Conservation (phyloP, 768 basidiomycete genomes). For the Sporobolomyces pararoseus region DNA sequence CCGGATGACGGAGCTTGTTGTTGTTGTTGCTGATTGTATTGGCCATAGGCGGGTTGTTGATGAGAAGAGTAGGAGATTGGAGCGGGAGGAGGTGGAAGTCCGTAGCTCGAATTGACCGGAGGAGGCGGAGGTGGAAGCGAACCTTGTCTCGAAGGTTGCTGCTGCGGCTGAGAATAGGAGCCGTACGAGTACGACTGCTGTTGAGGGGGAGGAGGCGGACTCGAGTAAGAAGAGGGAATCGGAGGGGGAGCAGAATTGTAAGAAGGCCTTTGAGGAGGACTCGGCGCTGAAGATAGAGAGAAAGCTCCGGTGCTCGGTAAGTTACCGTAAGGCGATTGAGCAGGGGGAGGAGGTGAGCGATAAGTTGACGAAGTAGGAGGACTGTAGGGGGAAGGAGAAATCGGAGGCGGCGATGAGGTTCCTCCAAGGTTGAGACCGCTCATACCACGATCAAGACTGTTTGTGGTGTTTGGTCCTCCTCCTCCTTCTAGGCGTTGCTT, state of each 20-base stretch:
- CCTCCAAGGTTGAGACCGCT: conserved; percentile 47
- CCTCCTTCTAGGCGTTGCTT: conserved; percentile 60
- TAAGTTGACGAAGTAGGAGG: background rate
- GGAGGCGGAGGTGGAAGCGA: conserved; percentile 23
- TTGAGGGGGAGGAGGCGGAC: background rate
- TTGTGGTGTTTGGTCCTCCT: background rate
- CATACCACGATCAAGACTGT: conserved; percentile 42
- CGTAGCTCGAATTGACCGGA: conserved; percentile 6
- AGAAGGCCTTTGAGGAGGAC: conserved; percentile 35
- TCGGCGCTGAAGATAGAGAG: conserved; percentile 11
- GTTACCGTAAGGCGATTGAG: conserved; percentile 34
- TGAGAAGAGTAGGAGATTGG: conserved; percentile 21
- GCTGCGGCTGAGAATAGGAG: conserved; percentile 17
- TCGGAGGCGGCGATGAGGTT: background rate
- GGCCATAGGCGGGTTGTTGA: conserved; percentile 5
- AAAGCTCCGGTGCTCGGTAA: conserved; percentile 29
- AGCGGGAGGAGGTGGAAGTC: conserved; percentile 25
- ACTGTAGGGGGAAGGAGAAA: background rate
- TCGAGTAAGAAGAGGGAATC: conserved; percentile 18
- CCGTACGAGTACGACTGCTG: background rate
- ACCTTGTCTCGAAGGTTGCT: background rate
- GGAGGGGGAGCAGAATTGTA: conserved; percentile 47
- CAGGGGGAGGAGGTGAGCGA: conserved; percentile 7
- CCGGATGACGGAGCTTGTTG: background rate
- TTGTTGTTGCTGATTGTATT: conserved; percentile 20